Base-by-base conservation (phyloP, 2,329 filamentous ascomycete species). In the Diaporthe sp. region DNA sequence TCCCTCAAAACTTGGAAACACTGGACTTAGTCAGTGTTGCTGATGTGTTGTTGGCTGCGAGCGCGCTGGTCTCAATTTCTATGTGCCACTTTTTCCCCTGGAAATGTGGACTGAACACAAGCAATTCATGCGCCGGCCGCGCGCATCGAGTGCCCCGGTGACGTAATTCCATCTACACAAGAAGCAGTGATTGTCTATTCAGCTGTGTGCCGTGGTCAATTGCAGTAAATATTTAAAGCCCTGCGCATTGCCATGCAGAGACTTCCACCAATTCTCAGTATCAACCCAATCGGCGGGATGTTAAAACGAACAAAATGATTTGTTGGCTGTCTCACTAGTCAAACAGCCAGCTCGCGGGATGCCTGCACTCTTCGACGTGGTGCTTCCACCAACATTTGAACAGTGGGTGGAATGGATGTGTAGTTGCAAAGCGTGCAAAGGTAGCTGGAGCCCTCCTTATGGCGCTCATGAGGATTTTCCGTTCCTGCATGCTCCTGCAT, bases 11-110 rank as follows among this genome's bases (percentile, higher is more conserved):
- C 47, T 37, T 60, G 39, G 47, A 58, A 49, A 47, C 25, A 31
- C n/a, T 42, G 22, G 34, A 34, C 39, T 73, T 34, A 4, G 44
- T 31, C 58, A 63, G n/a, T 34, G 58, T n/a, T 44, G 47, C 65
- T 42, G 65, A 34, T 42, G 47, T 63, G 58, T 65, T 72, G 71
- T 55, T 65, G 58, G 71, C 44, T 57, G 71, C 28, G 37, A 65
- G 47, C 49, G 47, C n/a, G 71, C 71, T 73, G 71, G 71, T 73
- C 71, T 49, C 42, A 73, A 73, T 73, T 28, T 73, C 58, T 25
- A 51, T 31, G 65, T 70, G n/a, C 71, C 71, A 61, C 71, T 65
- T 73, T 65, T 73, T 20, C 71, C 71, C 71, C 71, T 73, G 71
- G 39, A 73, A 51, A 28, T 65, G 71, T 73, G 71, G 71, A 55